Percentiles rank a stretch among this genome's conserved stretches.
These are phyloP conservation scores for Daldinia vernicosa DNA, from an alignment of 495 filamentous ascomycete genomes.

Conservation along the genomic window DNA sequence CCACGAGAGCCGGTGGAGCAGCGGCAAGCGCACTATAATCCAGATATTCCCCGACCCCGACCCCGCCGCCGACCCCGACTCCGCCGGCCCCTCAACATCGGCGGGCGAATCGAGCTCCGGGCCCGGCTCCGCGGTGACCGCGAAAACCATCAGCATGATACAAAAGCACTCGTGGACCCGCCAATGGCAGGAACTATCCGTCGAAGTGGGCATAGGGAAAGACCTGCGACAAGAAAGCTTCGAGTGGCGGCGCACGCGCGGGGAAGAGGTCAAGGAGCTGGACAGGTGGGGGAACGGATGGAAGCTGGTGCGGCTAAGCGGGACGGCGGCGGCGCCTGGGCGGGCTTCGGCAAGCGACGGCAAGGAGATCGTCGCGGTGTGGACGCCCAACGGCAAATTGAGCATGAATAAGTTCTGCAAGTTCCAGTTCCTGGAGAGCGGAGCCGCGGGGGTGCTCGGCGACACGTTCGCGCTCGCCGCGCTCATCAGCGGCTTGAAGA, in stretches of 20 bases:
- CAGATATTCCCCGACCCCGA: slow-evolving; percentile 16
- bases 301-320: slow-evolving; percentile 43
- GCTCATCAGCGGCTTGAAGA: slow-evolving; percentile 36
- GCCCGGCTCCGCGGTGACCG: background rate
- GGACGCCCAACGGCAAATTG: slow-evolving; percentile 24
- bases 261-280: slow-evolving; percentile 36
- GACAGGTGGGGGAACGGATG: slow-evolving; percentile 30
- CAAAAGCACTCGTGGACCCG: slow-evolving; percentile 1
- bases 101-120: background rate
- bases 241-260: slow-evolving; percentile 45
- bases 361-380: slow-evolving; percentile 42
- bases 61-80: background rate
- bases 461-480: slow-evolving; percentile 34
- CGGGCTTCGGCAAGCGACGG: slow-evolving; percentile 42
- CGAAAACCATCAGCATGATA: slow-evolving; percentile 16
- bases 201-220: slow-evolving; percentile 39
- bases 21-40: slow-evolving; percentile 19
- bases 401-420: slow-evolving; percentile 38
- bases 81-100: slow-evolving; percentile 4
- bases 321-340: slow-evolving; percentile 1
- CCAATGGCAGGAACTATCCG: slow-evolving; percentile 19
- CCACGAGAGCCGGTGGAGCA: slow-evolving; percentile 21
- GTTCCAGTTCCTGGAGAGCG: slow-evolving; percentile 44
- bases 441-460: slow-evolving; percentile 40
- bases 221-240: slow-evolving; percentile 39